These are phyloP conservation scores for Porogramme epimiltina DNA, from an alignment of 1,284 basidiomycete genomes.

Conservation along the genomic window DNA sequence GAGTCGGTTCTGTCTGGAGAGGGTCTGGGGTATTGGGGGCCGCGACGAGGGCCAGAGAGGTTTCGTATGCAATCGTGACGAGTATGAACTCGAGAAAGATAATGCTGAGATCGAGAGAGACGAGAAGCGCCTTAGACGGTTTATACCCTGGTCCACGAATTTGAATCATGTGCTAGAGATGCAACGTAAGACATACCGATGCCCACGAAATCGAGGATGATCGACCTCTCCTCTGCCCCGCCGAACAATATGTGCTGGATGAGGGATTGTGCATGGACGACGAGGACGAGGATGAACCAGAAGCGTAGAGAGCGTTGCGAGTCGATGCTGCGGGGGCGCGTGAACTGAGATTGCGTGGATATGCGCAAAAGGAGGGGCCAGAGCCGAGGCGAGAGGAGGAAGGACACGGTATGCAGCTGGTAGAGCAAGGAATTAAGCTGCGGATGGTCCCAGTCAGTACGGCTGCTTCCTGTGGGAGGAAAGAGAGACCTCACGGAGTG, in stretches of 20 bases:
- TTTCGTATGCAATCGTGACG: slow-evolving; percentile 68
- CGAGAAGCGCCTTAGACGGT: slow-evolving; percentile 63
- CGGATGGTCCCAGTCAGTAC: not conserved
- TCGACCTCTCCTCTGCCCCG: slow-evolving; percentile 51
- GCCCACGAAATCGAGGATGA: slow-evolving; percentile 78
- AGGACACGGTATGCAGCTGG: slow-evolving; percentile 73
- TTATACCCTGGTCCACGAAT: slow-evolving; percentile 44
- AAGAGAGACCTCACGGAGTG: slow-evolving; percentile 52
- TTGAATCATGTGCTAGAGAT: not conserved
- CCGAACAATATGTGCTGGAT: slow-evolving; percentile 60
- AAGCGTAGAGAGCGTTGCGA: slow-evolving; percentile 60
- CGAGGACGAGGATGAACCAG: slow-evolving; percentile 58
- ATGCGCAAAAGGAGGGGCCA: slow-evolving; percentile 57
- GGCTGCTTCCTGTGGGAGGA: not conserved
- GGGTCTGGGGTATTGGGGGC: slow-evolving; percentile 36
- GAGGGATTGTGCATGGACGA: slow-evolving; percentile 59
- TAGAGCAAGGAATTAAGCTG: slow-evolving; percentile 72
- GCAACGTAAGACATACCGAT: slow-evolving; percentile 51
- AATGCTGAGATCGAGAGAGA: slow-evolving; percentile 67
- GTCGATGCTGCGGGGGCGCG: slow-evolving; percentile 65
- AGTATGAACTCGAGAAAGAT: slow-evolving; percentile 64
- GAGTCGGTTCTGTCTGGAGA: slow-evolving; percentile 27
- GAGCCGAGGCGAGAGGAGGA: slow-evolving; percentile 70
- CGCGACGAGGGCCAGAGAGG: slow-evolving; percentile 37
- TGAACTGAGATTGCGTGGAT: slow-evolving; percentile 62